phyloP scores from a whole-genome alignment of 192 early-diverging fungal genomes.

The Coemansia sp. region DNA sequence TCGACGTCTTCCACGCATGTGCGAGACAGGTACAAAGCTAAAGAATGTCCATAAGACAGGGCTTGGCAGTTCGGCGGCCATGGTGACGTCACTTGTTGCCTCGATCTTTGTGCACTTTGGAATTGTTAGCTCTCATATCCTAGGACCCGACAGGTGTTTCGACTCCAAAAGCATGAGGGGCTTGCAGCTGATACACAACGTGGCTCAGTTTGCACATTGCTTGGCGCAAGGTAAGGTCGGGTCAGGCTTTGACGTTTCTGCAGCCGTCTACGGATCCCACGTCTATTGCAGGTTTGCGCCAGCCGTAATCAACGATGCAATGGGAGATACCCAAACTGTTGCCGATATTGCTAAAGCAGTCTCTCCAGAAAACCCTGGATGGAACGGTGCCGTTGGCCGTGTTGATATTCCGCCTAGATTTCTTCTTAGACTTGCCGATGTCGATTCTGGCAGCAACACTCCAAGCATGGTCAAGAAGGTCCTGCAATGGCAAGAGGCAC shows the following conservation, averaged over 20 bases:
- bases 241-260: conserved; percentile 92
- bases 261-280: conserved; percentile 91
- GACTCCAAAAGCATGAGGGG: conserved; percentile 16
- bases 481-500: conserved; percentile 74
- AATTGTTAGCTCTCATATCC: conserved; percentile 26
- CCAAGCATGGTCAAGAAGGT: conserved; percentile 89
- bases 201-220: conserved; percentile 91
- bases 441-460: conserved; percentile 91
- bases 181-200: conserved; percentile 72
- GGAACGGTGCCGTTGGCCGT: conserved; percentile 67
- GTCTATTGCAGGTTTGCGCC: conserved; percentile 83
- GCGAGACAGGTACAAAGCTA: conserved; percentile 63
- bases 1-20: conserved; percentile 60
- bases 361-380: conserved; percentile 52
- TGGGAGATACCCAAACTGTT: conserved; percentile 38
- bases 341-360: conserved; percentile 18
- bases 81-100: conserved; percentile 89
- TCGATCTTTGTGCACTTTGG: conserved; percentile 76
- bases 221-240: conserved; percentile 99
- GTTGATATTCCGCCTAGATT: conserved; percentile 74
- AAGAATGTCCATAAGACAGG: conserved; percentile 89
- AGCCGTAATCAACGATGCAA: conserved; percentile 56
- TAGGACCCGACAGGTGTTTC: conserved; percentile 8
- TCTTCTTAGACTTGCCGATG: conserved; percentile 82
- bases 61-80: conserved; percentile 93